Percentiles rank a stretch among this genome's conserved stretches.
Evolutionary conservation across 208 protist species (phyloP).

Genomic region (Trypanosoma conorhini): DNA sequence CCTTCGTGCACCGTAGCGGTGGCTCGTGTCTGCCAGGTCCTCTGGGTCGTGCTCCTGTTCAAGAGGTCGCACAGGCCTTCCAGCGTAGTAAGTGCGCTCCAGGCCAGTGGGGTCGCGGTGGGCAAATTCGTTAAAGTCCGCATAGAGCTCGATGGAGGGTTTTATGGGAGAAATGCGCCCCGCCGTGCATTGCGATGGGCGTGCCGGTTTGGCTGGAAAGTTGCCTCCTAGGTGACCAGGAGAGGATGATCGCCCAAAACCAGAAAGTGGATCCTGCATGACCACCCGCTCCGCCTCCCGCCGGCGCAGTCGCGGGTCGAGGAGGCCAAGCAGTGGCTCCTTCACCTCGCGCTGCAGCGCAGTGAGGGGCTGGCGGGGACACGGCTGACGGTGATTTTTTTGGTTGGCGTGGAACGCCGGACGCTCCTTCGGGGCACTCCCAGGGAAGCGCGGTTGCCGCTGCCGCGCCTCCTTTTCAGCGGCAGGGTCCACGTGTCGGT

Average conservation of each 20-base stretch:
- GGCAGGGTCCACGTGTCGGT: background rate
- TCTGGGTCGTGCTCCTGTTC: background rate
- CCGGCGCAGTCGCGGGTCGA: background rate
- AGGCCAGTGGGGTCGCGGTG: constrained; percentile 5
- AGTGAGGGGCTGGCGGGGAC: background rate
- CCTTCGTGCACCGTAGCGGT: background rate
- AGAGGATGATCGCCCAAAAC: background rate
- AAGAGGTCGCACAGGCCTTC: constrained; percentile 14
- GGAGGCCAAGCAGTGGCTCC: background rate
- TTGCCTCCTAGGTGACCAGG: background rate
- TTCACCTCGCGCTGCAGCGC: background rate
- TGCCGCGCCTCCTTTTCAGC: background rate
- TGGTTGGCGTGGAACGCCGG: background rate
- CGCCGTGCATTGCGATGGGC: background rate
- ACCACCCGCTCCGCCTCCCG: background rate
- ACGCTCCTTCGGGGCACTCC: background rate
- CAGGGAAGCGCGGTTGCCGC: background rate
- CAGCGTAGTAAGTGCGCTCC: constrained; percentile 23
- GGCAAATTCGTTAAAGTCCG: background rate
- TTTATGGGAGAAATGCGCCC: background rate
- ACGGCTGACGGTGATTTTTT: background rate
- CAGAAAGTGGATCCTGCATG: constrained; percentile 12
- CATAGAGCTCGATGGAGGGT: constrained; percentile 19
- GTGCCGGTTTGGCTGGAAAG: background rate
- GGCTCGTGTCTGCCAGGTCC: background rate